Evolutionary conservation across 495 filamentous ascomycete genomes (phyloP).

Genomic region (Penicillium steckii): DNA sequence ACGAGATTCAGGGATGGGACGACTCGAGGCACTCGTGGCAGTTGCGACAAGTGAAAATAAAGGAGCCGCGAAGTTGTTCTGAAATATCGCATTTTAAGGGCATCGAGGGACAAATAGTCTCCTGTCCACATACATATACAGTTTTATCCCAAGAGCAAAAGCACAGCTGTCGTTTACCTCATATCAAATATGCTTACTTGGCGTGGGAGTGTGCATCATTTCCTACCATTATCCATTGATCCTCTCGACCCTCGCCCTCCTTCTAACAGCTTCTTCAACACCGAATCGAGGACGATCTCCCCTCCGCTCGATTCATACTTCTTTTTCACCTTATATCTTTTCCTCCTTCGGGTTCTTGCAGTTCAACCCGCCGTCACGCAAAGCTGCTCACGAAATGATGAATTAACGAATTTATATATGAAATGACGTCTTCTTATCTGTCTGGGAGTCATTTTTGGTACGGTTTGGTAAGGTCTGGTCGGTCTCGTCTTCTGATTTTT

Average conservation of each 20-base stretch:
- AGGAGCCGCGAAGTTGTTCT: constrained; percentile 47
- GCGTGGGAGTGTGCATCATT: background rate
- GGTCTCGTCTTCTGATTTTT: constrained; percentile 11
- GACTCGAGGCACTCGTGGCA: constrained; percentile 82
- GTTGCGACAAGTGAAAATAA: constrained; percentile 84
- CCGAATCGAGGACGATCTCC: background rate
- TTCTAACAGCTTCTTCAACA: background rate
- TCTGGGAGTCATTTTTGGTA: constrained; percentile 8
- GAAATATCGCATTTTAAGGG: constrained; percentile 11
- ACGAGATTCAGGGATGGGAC: constrained; percentile 56
- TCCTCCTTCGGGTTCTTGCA: constrained; percentile 8
- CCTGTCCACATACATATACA: too few species aligned
- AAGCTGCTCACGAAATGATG: constrained; percentile 40
- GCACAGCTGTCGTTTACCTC: background rate
- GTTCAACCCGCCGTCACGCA: constrained; percentile 2
- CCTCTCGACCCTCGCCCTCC: constrained; percentile 5
- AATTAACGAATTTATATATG: constrained; percentile 44
- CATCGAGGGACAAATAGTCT: too few species aligned
- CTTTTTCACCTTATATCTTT: constrained; percentile 8
- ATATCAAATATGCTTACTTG: background rate
- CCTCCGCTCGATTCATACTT: background rate
- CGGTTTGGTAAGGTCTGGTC: constrained; percentile 7
- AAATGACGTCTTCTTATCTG: constrained; percentile 15
- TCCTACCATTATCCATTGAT: background rate
- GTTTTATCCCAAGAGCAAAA: background rate